A percentile compares a stretch with the other conserved stretches of the same genome.
Conservation (phyloP, 169 alveolate species). For the Plasmodium billcollinsi region DNA sequence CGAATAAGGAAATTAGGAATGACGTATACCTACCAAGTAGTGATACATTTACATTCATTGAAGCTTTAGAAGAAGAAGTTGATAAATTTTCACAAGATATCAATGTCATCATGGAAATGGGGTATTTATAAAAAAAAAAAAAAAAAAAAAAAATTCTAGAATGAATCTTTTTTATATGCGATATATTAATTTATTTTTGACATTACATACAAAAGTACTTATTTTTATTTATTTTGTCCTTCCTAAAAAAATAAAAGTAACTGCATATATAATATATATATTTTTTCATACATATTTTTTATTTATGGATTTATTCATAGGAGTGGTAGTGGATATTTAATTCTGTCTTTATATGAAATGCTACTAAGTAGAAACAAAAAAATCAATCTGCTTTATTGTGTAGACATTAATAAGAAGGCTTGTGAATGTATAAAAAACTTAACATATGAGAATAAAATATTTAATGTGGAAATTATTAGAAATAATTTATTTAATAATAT, state of each 20-base stretch:
- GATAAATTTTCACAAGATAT: conserved; percentile 35
- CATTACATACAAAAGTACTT: background rate
- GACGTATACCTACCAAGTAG: conserved; percentile 83
- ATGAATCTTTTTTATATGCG: too few species aligned
- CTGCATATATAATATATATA: background rate
- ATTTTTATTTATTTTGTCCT: background rate
- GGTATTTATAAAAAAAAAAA: conserved; percentile 34
- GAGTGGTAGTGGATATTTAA: conserved; percentile 62
- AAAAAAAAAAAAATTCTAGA: too few species aligned
- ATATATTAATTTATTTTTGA: too few species aligned
- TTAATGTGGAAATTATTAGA: conserved; percentile 54
- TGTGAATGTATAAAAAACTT: conserved; percentile 52
- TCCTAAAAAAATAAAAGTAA: background rate
- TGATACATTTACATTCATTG: conserved; percentile 83
- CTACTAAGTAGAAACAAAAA: conserved; percentile 39
- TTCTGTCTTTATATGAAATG: conserved; percentile 32
- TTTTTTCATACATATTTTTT: background rate
- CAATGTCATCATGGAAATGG: conserved; percentile 55
- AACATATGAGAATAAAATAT: conserved; percentile 21
- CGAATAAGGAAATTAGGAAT: conserved; percentile 52
- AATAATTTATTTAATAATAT: conserved; percentile 40
- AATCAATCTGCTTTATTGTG: conserved; percentile 36
- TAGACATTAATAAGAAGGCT: conserved; percentile 63
- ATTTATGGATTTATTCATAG: conserved; percentile 7
- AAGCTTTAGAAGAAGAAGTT: conserved; percentile 78